Base-by-base conservation (phyloP, 306 rosid species). In the Begonia fuchsioides region DNA sequence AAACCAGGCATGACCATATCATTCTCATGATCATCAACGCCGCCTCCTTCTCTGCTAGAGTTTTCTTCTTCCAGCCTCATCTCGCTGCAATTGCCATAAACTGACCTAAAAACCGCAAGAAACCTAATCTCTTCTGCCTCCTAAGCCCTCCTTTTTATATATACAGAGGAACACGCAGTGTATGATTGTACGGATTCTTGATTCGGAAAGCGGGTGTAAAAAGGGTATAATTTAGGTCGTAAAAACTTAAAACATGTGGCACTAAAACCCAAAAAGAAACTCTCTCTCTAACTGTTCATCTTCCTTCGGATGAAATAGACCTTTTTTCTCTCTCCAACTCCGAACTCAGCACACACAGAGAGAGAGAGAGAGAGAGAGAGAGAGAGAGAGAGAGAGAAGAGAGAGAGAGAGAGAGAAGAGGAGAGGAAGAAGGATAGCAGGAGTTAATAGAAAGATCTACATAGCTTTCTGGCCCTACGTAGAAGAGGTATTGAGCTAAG, bases 1-100 rank as follows among this genome's bases (percentile, higher is more conserved):
- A 92, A 92, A 0, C 98, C 98, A 0, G 96, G 98, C 98, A 92
- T 92, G 4, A 92, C 96, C 81, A 85, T 65, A 69, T 92, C 98
- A 10, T 85, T 84, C 52, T 92, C 93, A 50, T 92, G 96, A 41
- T 79, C 56, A 44, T 84, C 96, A 12, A 17, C 50, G 11, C 19
- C 38, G 9, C 32, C 67, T 2, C 64, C 5, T 59, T 43, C 45
- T 8, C 59, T 52, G 43, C 54, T 12, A 40, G 13, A 13, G 26
- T 43, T 56, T 32, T 18, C 53, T 32, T 75, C 94, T 5, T 81
- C 78, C 1, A 73, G 82, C 51, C 66, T 70, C 74, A 66, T 70
- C 40, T 15, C 13, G 72, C 71, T 67, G 71, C 79, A 75, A 83
- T 74, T 73, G 83, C 96, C 94, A 84, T 84, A 68, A 58, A 74